Percentiles rank a stretch among this genome's conserved stretches.
Conservation (phyloP, 192 early-diverging fungal species). For the Gryganskiella cystojenkinii region DNA sequence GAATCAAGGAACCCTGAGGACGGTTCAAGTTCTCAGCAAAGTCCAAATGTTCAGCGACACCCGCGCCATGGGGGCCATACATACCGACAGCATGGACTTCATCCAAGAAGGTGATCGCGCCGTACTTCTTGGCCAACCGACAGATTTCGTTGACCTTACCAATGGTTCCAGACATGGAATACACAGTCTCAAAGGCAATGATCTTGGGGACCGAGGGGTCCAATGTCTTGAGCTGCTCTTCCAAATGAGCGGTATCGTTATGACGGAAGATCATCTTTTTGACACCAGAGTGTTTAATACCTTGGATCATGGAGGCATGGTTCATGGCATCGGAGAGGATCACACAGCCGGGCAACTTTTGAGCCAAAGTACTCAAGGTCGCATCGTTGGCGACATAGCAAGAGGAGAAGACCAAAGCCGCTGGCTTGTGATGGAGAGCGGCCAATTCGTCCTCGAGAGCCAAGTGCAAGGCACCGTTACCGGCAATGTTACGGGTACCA, state of each 20-base stretch:
- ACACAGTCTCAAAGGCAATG: conserved; percentile 96
- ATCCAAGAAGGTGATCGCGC: conserved; percentile 96
- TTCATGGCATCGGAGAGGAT: conserved; percentile 96
- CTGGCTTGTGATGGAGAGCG: conserved; percentile 89
- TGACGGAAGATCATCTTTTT: conserved; percentile 92
- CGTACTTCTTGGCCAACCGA: conserved; percentile 91
- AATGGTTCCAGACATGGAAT: conserved; percentile 97
- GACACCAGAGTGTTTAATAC: conserved; percentile 91
- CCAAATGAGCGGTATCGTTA: conserved; percentile 92
- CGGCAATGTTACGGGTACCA: conserved; percentile 99
- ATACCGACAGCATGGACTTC: conserved; percentile 99
- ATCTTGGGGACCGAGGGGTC: conserved; percentile 92
- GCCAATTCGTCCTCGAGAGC: conserved; percentile 93
- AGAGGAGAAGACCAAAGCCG: conserved; percentile 94
- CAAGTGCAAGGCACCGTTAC: conserved; percentile 96
- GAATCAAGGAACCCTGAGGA: conserved; percentile 53
- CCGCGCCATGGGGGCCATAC: conserved; percentile 94
- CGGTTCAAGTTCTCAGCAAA: conserved; percentile 72
- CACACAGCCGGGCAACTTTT: conserved; percentile 89
- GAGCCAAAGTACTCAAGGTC: conserved; percentile 89
- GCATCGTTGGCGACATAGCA: conserved; percentile 99
- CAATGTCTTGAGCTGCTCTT: conserved; percentile 81
- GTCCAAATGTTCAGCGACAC: conserved; percentile 95
- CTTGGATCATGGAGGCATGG: conserved; percentile 99
- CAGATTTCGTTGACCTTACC: conserved; percentile 93